Evolutionary conservation across 805 yeast genomes (phyloP).

Genomic region (Wickerhamiella brachini): DNA sequence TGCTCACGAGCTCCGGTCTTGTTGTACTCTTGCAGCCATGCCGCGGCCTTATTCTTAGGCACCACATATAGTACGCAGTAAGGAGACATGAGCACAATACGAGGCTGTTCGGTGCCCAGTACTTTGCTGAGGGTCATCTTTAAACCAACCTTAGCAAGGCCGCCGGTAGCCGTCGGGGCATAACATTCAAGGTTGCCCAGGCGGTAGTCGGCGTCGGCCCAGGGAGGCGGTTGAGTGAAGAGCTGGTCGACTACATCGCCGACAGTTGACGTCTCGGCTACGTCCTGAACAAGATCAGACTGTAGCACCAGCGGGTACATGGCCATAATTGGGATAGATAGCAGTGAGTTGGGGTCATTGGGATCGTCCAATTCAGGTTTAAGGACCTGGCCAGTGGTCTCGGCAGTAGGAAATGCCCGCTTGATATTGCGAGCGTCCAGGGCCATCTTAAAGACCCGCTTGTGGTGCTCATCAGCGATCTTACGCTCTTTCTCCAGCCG

Average conservation of each 20-base stretch:
- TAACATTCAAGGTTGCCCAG: slow-evolving; percentile 51
- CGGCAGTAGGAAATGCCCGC: neutral
- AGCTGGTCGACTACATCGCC: slow-evolving; percentile 47
- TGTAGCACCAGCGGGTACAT: slow-evolving; percentile 75
- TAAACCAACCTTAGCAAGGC: slow-evolving; percentile 73
- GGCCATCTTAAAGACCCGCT: slow-evolving; percentile 37
- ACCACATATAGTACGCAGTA: slow-evolving; percentile 62
- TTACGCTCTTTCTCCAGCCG: slow-evolving; percentile 7
- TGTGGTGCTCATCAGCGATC: slow-evolving; percentile 18
- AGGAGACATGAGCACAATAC: slow-evolving; percentile 65
- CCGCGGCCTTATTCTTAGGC: slow-evolving; percentile 51
- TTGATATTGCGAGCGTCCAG: slow-evolving; percentile 38
- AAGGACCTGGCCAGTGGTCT: slow-evolving; percentile 8
- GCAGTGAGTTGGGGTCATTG: slow-evolving; percentile 42
- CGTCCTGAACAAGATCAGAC: slow-evolving; percentile 65
- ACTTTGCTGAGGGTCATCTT: slow-evolving; percentile 53
- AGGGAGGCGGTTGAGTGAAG: slow-evolving; percentile 51
- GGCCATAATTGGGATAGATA: slow-evolving; percentile 68
- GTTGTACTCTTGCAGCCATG: slow-evolving; percentile 37
- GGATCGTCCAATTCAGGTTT: slow-evolving; percentile 18
- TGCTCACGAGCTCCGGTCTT: neutral
- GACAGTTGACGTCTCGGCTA: slow-evolving; percentile 60
- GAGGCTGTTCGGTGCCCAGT: slow-evolving; percentile 46
- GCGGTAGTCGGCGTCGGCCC: slow-evolving; percentile 47
- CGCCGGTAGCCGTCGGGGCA: slow-evolving; percentile 75